Conservation (phyloP, 2,329 filamentous ascomycete species). For the Tolypocladium nubicola region DNA sequence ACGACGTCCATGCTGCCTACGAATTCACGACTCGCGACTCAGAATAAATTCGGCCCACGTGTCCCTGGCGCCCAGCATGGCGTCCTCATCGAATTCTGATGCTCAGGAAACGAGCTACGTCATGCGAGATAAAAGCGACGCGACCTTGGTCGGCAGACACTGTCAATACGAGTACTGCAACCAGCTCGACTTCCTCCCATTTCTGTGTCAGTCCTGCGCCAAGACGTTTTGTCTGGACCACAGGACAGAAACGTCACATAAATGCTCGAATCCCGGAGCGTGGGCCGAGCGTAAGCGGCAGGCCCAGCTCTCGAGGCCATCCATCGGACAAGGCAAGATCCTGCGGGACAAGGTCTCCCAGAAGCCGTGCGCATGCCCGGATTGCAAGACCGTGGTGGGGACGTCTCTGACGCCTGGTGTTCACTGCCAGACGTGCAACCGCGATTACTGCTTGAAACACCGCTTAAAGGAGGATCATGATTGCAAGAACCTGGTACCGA, state of each 20-base stretch:
- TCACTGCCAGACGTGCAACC: slow-evolving; percentile 61
- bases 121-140: slow-evolving; percentile 64
- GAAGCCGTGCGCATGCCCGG: slow-evolving; percentile 55
- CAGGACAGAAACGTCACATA: slow-evolving; percentile 74
- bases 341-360: slow-evolving; percentile 45
- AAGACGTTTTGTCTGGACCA: slow-evolving; percentile 89
- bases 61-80: slow-evolving; percentile 30
- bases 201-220: slow-evolving; percentile 80
- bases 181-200: slow-evolving; percentile 92
- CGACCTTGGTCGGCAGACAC: slow-evolving; percentile 77
- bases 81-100: slow-evolving; percentile 34
- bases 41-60: slow-evolving; percentile 6
- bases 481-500: slow-evolving; percentile 62
- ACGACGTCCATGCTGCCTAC: slow-evolving; percentile 19
- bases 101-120: slow-evolving; percentile 48
- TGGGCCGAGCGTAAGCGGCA: slow-evolving; percentile 49
- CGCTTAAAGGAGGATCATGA: slow-evolving; percentile 72
- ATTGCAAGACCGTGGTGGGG: slow-evolving; percentile 62
- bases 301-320: slow-evolving; percentile 41
- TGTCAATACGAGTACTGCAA: slow-evolving; percentile 89
- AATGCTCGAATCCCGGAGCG: slow-evolving; percentile 48
- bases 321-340: slow-evolving; percentile 41
- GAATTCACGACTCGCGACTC: not conserved
- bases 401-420: slow-evolving; percentile 58
- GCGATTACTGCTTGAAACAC: slow-evolving; percentile 69